A percentile compares a stretch with the other conserved stretches of the same genome.
Evolutionary conservation across 2,329 filamentous ascomycete genomes (phyloP).

Genomic region (Penicillium hesseltinei): DNA sequence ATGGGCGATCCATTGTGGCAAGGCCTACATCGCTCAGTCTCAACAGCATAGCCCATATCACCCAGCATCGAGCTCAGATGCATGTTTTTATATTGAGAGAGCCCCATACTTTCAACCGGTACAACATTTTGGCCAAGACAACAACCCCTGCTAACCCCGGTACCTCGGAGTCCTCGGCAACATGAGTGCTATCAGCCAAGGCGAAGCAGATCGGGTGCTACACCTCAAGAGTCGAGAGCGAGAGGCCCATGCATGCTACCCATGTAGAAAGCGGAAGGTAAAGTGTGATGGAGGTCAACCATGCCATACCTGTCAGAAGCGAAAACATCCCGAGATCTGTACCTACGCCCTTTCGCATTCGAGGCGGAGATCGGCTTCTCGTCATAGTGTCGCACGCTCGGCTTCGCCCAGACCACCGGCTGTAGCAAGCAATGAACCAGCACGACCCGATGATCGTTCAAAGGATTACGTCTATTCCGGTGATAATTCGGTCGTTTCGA

Average conservation of each 20-base stretch:
- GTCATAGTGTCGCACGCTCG: neutral
- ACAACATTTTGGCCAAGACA: neutral
- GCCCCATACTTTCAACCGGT: neutral
- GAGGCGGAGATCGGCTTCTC: neutral
- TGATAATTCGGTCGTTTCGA: slow-evolving; percentile 33
- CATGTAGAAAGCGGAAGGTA: slow-evolving; percentile 38
- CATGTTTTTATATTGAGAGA: neutral
- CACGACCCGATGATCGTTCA: slow-evolving; percentile 2
- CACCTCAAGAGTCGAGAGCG: slow-evolving; percentile 29
- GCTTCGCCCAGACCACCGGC: neutral
- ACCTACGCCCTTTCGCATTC: slow-evolving; percentile 17
- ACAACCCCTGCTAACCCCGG: neutral
- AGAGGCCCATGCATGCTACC: slow-evolving; percentile 35
- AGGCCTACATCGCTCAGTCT: neutral
- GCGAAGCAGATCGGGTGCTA: slow-evolving; percentile 31
- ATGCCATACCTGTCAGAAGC: slow-evolving; percentile 29
- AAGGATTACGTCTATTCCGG: slow-evolving; percentile 30
- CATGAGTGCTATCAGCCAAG: slow-evolving; percentile 21
- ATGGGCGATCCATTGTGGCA: neutral
- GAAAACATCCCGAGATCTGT: slow-evolving; percentile 32
- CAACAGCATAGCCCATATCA: neutral
- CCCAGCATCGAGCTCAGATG: neutral
- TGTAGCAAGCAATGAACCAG: neutral
- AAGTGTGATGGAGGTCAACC: slow-evolving; percentile 34
- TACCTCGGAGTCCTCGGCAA: slow-evolving; percentile 12